Evolutionary conservation across 2,329 filamentous ascomycete genomes (phyloP).

Genomic region (Fusarium verrucosum): DNA sequence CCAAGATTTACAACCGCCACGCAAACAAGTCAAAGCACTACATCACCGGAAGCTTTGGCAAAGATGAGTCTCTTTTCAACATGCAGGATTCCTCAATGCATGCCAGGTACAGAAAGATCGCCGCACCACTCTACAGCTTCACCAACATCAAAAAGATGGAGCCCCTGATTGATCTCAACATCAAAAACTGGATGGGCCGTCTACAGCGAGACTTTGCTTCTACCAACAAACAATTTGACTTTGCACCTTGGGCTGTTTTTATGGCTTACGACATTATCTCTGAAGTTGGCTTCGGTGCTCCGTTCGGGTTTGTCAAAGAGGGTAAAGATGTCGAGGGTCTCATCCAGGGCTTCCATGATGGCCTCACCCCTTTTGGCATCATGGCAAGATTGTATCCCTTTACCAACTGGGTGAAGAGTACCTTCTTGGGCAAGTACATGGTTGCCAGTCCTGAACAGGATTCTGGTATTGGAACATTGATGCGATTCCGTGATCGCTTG

Average conservation of each 20-base stretch:
- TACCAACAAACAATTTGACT: conserved; percentile 59
- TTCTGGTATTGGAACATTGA: conserved; percentile 63
- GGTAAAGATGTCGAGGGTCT: conserved; percentile 57
- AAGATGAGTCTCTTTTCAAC: conserved; percentile 65
- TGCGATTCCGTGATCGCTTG: conserved; percentile 66
- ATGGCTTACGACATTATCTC: conserved; percentile 60
- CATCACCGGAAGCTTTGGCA: conserved; percentile 65
- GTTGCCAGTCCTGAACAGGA: conserved; percentile 56
- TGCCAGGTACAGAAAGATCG: conserved; percentile 62
- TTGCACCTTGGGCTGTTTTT: conserved; percentile 51
- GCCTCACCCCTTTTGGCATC: conserved; percentile 28
- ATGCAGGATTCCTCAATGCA: conserved; percentile 63
- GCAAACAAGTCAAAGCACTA: conserved; percentile 68
- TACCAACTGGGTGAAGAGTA: conserved; percentile 29
- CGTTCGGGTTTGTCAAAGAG: conserved; percentile 56
- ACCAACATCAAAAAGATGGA: conserved; percentile 68
- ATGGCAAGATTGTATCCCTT: conserved; percentile 56
- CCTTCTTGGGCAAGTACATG: conserved; percentile 35
- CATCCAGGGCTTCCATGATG: conserved; percentile 45
- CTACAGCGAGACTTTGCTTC: conserved; percentile 58
- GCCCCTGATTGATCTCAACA: conserved; percentile 61
- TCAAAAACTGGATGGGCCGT: conserved; percentile 60
- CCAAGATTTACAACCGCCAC: conserved; percentile 63
- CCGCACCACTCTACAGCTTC: conserved; percentile 64
- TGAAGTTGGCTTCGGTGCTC: conserved; percentile 54